Evolutionary conservation across 202 grass and related monocot genomes (phyloP).

Genomic region (Musa balbisiana): DNA sequence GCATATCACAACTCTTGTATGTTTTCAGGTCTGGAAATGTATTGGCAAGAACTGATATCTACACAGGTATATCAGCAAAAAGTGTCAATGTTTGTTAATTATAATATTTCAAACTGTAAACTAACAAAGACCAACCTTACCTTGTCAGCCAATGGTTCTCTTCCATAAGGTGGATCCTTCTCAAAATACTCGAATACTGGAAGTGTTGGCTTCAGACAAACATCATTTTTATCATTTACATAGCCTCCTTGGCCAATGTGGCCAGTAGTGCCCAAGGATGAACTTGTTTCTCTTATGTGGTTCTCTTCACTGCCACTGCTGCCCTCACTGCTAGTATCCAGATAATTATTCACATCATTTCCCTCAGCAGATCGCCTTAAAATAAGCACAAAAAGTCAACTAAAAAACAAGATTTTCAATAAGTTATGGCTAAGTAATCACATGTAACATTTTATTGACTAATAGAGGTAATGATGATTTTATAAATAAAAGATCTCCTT

Average conservation of each 20-base stretch:
- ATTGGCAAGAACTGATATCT: conserved; percentile 55
- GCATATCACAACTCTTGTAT: conserved; percentile 64
- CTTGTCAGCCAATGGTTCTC: conserved; percentile 72
- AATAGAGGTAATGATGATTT: background rate
- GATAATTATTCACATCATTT: conserved; percentile 65
- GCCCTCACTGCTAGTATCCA: conserved; percentile 78
- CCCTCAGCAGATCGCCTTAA: conserved; percentile 71
- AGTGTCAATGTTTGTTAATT: background rate
- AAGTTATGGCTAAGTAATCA: too few species aligned
- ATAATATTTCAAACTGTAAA: conserved; percentile 14
- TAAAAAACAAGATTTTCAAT: conserved; percentile 28
- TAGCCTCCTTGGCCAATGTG: conserved; percentile 39
- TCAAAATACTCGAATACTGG: conserved; percentile 63
- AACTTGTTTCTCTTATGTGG: conserved; percentile 31
- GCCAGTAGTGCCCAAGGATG: conserved; percentile 41
- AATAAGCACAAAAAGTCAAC: conserved; percentile 41
- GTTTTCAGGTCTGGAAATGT: conserved; percentile 55
- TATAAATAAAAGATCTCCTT: too few species aligned
- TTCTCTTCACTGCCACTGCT: conserved; percentile 58
- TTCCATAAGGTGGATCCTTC: conserved; percentile 64
- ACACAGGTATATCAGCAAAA: conserved; percentile 19
- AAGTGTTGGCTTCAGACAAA: conserved; percentile 25
- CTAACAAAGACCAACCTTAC: conserved; percentile 23
- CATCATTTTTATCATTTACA: conserved; percentile 36
- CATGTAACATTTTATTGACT: background rate